A percentile compares a stretch with the other conserved stretches of the same genome.
Conservation (phyloP, 1,284 basidiomycete genomes). For the Ustilago crameri region DNA sequence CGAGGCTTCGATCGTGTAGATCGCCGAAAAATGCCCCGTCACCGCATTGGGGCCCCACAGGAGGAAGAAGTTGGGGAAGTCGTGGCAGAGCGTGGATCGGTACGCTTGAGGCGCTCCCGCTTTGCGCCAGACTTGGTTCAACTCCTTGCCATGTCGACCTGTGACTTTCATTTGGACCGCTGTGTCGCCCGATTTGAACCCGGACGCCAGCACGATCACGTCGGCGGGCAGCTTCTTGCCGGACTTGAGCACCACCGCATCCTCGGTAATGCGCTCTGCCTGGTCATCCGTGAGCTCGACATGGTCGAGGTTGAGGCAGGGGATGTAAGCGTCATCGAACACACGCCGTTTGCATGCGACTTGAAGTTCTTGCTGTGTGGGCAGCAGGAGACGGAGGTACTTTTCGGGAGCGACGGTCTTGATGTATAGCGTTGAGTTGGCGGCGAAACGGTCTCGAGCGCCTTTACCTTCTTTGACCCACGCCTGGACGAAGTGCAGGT, state of each 20-base stretch:
- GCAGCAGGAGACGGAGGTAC: constrained; percentile 57
- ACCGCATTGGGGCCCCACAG: constrained; percentile 50
- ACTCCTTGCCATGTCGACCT: constrained; percentile 30
- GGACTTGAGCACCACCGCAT: constrained; percentile 31
- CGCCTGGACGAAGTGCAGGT: constrained; percentile 32
- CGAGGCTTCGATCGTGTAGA: constrained; percentile 35
- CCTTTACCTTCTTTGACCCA: constrained; percentile 28
- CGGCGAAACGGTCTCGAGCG: constrained; percentile 28
- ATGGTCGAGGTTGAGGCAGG: constrained; percentile 32
- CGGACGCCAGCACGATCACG: constrained; percentile 44
- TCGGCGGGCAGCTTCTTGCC: constrained; percentile 43
- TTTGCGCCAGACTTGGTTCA: constrained; percentile 41
- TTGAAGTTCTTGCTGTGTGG: constrained; percentile 36
- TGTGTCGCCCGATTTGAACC: constrained; percentile 41
- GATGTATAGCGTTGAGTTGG: constrained; percentile 37
- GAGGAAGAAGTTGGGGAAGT: constrained; percentile 54
- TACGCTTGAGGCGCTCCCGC: constrained; percentile 42
- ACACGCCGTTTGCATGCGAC: constrained; percentile 54
- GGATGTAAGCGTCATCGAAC: constrained; percentile 49
- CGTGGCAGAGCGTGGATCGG: constrained; percentile 37
- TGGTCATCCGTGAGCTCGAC: constrained; percentile 39
- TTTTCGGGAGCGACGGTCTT: constrained; percentile 44
- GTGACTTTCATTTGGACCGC: constrained; percentile 34
- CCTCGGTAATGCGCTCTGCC: constrained; percentile 26
- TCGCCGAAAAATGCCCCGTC: constrained; percentile 49